A percentile compares a stretch with the other conserved stretches of the same genome.
phyloP scores from a whole-genome alignment of 441 rosid species.

The Cnidoscolus chayamansa region DNA sequence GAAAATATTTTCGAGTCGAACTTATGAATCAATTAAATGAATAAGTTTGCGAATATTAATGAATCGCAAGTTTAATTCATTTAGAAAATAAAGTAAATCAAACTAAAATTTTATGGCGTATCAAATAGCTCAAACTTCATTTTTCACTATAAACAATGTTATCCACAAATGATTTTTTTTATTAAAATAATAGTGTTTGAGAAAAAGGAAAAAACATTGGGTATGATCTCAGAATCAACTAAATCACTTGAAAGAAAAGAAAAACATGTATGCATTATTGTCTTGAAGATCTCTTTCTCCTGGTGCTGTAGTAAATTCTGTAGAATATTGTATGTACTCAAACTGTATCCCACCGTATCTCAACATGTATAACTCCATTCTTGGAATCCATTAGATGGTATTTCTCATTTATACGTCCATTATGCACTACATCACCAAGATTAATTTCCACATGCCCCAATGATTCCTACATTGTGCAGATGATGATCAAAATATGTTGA shows the following conservation, averaged over 20 bases:
- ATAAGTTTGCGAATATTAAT: no score
- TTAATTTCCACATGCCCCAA: slow-evolving; percentile 81
- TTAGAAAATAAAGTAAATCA: no score
- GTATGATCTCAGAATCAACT: background rate
- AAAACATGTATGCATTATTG: background rate
- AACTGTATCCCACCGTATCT: slow-evolving; percentile 71
- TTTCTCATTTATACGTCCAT: slow-evolving; percentile 77
- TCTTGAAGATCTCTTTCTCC: background rate
- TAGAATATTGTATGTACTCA: slow-evolving; percentile 15
- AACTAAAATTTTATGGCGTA: no score
- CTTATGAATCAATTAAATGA: no score
- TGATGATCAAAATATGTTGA: background rate
- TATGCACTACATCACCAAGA: slow-evolving; percentile 69
- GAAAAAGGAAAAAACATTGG: no score
- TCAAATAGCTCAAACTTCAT: no score
- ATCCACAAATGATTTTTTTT: no score
- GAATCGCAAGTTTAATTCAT: no score
- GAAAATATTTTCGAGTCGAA: no score
- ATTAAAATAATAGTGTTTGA: no score
- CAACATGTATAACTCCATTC: slow-evolving; percentile 73
- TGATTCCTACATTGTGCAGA: slow-evolving; percentile 48
- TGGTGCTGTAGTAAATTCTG: background rate
- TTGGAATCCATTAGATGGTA: slow-evolving; percentile 79
- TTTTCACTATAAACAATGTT: no score
- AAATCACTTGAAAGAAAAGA: background rate